Evolutionary conservation across 1,284 basidiomycete genomes (phyloP), one percentile per base, ranked within the genome.

Genomic region (Ceratobasidium sp.): DNA sequence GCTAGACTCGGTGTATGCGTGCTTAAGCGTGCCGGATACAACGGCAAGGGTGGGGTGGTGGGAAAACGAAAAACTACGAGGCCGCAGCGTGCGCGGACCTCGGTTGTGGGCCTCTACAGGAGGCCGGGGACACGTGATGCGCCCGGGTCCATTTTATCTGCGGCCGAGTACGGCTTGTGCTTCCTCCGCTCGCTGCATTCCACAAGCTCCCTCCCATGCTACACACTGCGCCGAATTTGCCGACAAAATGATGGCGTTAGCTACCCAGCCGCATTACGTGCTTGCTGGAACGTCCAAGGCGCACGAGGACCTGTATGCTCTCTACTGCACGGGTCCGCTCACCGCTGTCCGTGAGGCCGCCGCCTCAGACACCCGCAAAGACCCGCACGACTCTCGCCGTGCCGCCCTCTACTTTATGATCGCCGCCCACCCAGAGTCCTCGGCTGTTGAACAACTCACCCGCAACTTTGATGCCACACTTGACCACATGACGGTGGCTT

Each of bases 321-420:
- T 88, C 79, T 91, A 92, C 83, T 94, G 93, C 82, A 86, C 73
- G 20, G 62, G 48, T 3, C 73, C 73, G 16, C 50, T 75, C 44
- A 33, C 73, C 16, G 73, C 73, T 23, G 73, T 75, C 41, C 73
- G 57, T 2, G 62, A 75, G 66, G 66, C 78, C 50, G 55, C 67
- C 59, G 57, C 70, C 35, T 33, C 55, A 62, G 74, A 78, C 60
- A 50, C 73, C 30, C 55, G 81, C 70, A 78, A 87, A 60, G 57
- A 84, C 8, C 79, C 84, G 14, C 86, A 81, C 50, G 85, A 91
- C 83, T 87, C 87, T 20, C 83, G 88, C 1, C 84, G 87, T 18
- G 91, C 93, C 4, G 88, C 94, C 12, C 85, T 95, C 38, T 89
- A 91, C 80, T 95, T 95, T 87, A 94, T 95, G 88, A 86, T 90